A percentile compares a stretch with the other conserved stretches of the same genome.
Evolutionary conservation across 768 basidiomycete genomes (phyloP).

Genomic region (Suillus discolor): DNA sequence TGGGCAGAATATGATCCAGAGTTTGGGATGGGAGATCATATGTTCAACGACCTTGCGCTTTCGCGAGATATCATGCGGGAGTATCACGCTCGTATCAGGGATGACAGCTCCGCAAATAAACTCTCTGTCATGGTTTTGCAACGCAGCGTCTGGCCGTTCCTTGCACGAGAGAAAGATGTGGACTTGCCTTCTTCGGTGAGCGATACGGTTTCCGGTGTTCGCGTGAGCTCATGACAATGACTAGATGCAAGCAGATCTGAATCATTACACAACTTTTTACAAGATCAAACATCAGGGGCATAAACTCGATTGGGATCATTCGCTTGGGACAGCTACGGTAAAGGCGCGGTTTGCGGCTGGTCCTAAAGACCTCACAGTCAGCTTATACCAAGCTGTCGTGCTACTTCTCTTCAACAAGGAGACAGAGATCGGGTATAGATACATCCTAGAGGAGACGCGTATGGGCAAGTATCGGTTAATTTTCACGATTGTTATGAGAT

Average conservation of each 20-base stretch:
- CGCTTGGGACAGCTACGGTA: constrained; percentile 81
- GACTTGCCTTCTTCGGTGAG: constrained; percentile 57
- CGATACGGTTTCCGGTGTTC: constrained; percentile 2
- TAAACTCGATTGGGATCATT: constrained; percentile 83
- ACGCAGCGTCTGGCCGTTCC: constrained; percentile 86
- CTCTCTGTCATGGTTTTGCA: constrained; percentile 84
- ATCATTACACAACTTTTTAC: constrained; percentile 70
- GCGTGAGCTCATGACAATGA: constrained; percentile 11
- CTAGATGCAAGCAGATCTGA: constrained; percentile 77
- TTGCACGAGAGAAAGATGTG: constrained; percentile 49
- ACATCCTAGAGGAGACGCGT: constrained; percentile 66
- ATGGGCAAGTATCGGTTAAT: constrained; percentile 58
- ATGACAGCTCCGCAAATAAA: constrained; percentile 44
- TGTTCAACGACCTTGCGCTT: constrained; percentile 89
- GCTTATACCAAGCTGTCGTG: constrained; percentile 88
- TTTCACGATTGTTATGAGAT: constrained; percentile 2
- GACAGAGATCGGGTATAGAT: constrained; percentile 58
- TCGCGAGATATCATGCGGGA: constrained; percentile 75
- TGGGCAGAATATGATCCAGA: constrained; percentile 88
- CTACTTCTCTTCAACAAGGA: constrained; percentile 84
- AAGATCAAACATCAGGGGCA: constrained; percentile 75
- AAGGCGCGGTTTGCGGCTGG: constrained; percentile 67
- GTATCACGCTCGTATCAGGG: constrained; percentile 51
- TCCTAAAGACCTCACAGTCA: constrained; percentile 86
- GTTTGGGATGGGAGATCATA: constrained; percentile 90